A percentile compares a stretch with the other conserved stretches of the same genome.
Evolutionary conservation across 495 filamentous ascomycete genomes (phyloP).

Genomic region (Aspergillus mulundensis): DNA sequence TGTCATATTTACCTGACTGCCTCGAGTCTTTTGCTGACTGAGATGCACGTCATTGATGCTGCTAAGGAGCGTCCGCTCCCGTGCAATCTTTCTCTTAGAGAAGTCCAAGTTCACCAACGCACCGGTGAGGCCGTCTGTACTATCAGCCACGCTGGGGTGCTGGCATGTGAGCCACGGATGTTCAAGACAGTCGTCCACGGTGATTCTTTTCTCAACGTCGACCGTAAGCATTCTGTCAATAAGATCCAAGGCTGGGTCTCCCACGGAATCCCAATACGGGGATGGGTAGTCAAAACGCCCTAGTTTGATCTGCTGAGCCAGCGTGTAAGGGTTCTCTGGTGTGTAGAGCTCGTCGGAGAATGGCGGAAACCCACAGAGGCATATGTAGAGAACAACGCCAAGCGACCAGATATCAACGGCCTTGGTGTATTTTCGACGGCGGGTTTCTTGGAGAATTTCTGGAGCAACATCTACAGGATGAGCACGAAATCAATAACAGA

Average conservation of each 20-base stretch:
- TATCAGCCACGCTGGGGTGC: slow-evolving; percentile 57
- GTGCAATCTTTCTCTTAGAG: slow-evolving; percentile 67
- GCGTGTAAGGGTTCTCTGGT: slow-evolving; percentile 71
- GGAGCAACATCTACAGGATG: slow-evolving; percentile 77
- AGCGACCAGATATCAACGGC: slow-evolving; percentile 97
- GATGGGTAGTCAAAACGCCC: slow-evolving; percentile 92
- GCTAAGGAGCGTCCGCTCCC: slow-evolving; percentile 82
- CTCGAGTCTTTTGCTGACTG: slow-evolving; percentile 54
- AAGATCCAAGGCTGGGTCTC: slow-evolving; percentile 84
- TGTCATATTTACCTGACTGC: slow-evolving; percentile 68
- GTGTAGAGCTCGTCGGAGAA: slow-evolving; percentile 91
- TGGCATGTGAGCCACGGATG: slow-evolving; percentile 81
- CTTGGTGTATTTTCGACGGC: slow-evolving; percentile 82
- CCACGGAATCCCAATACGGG: slow-evolving; percentile 95
- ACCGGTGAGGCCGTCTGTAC: slow-evolving; percentile 87
- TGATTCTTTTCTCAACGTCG: slow-evolving; percentile 75
- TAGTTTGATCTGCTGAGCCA: slow-evolving; percentile 86
- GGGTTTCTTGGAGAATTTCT: slow-evolving; percentile 79
- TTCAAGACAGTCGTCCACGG: slow-evolving; percentile 82
- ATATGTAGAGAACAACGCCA: slow-evolving; percentile 98
- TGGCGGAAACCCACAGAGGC: slow-evolving; percentile 94
- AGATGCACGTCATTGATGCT: slow-evolving; percentile 76
- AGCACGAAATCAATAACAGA: slow-evolving; percentile 11
- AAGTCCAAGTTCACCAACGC: slow-evolving; percentile 80
- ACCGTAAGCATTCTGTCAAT: slow-evolving; percentile 95